Percentiles rank a stretch among this genome's conserved stretches.
These are phyloP conservation scores for Suaeda aralocaspica DNA, from an alignment of 148 eudicot genomes.

Conservation along the genomic window DNA sequence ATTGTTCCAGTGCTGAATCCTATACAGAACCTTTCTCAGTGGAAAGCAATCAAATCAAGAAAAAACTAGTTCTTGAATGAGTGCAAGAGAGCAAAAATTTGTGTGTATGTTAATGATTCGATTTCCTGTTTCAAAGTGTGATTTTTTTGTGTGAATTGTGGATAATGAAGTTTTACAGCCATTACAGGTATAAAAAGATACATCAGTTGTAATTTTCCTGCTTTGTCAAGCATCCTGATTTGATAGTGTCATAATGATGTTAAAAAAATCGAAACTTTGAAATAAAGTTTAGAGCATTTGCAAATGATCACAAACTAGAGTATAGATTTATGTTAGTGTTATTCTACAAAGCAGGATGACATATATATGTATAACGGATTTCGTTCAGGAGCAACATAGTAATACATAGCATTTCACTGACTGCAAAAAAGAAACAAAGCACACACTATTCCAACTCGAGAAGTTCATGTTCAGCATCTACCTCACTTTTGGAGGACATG, in stretches of 20 bases:
- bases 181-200: not conserved
- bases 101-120: conserved; percentile 2
- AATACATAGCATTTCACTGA: not conserved
- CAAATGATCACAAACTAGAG: not conserved
- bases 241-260: too few species aligned
- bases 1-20: conserved; percentile 60
- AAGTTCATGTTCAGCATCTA: conserved; percentile 4
- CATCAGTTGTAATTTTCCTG: not conserved
- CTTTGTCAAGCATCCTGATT: not conserved
- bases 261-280: too few species aligned
- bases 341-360: not conserved
- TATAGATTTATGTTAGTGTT: not conserved
- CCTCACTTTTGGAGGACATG: conserved; percentile 1
- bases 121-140: conserved; percentile 16
- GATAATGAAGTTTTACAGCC: not conserved
- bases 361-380: not conserved
- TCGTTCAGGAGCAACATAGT: not conserved
- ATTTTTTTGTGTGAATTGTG: not conserved
- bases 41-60: conserved; percentile 58
- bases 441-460: not conserved
- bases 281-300: not conserved
- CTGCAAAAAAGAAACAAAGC: not conserved
- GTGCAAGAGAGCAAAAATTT: too few species aligned
- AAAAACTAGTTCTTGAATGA: conserved; percentile 14
- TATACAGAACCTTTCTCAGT: conserved; percentile 62